A percentile compares a stretch with the other conserved stretches of the same genome.
Conservation (phyloP, 345 rosid genomes). For the Geranium rotundifolium region DNA sequence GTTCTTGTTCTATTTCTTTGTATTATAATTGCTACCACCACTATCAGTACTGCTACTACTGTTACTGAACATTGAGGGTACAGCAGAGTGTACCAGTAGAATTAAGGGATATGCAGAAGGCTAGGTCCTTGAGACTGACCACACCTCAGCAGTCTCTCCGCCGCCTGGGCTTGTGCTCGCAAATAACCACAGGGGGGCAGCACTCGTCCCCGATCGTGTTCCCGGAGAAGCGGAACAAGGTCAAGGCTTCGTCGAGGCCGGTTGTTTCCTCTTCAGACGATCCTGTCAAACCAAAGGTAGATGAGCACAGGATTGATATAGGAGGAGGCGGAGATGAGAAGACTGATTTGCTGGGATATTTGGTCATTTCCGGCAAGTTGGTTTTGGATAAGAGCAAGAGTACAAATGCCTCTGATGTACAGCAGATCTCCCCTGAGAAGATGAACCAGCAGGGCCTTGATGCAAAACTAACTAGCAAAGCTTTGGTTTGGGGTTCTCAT, state of each 20-base stretch:
- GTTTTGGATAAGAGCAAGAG: slow-evolving; percentile 55
- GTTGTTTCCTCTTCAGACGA: slow-evolving; percentile 23
- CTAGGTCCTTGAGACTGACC: slow-evolving; percentile 14
- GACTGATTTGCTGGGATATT: slow-evolving; percentile 70
- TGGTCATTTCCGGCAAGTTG: slow-evolving; percentile 67
- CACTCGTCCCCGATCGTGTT: slow-evolving; percentile 80
- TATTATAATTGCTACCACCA: background rate
- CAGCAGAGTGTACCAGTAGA: background rate
- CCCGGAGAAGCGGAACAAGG: slow-evolving; percentile 80
- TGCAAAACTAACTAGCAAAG: slow-evolving; percentile 79
- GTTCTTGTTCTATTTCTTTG: background rate
- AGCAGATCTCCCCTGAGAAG: slow-evolving; percentile 29
- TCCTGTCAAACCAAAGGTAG: slow-evolving; percentile 32
- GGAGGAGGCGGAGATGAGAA: slow-evolving; percentile 76
- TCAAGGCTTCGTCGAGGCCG: slow-evolving; percentile 44
- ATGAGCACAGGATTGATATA: slow-evolving; percentile 64
- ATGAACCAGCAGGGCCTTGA: slow-evolving; percentile 34
- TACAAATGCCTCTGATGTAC: slow-evolving; percentile 19
- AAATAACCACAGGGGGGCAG: slow-evolving; percentile 43
- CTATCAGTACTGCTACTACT: background rate
- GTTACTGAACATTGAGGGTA: background rate
- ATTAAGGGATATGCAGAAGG: background rate
- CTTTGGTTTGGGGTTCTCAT: slow-evolving; percentile 73
- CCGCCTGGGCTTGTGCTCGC: slow-evolving; percentile 75
- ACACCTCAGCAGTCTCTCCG: slow-evolving; percentile 51